phyloP scores from a whole-genome alignment of 2,329 filamentous ascomycete genomes.

The Hypoxylon sp. region DNA sequence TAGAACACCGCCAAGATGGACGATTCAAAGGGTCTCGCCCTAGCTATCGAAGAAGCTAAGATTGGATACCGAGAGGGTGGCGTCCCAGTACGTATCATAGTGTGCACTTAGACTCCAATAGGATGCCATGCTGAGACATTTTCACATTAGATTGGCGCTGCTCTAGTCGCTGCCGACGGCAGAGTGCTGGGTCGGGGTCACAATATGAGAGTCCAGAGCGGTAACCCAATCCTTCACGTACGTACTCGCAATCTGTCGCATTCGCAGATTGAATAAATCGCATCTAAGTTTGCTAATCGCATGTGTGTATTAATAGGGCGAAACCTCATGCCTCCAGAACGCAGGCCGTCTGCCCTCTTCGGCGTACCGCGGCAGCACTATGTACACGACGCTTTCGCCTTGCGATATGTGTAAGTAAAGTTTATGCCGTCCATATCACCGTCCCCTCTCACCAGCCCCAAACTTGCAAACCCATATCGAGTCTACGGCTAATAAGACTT shows the following conservation, averaged over 20 bases:
- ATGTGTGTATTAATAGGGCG: conserved; percentile 66
- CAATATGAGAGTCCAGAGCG: conserved; percentile 82
- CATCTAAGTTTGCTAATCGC: neutral
- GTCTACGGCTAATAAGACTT: neutral
- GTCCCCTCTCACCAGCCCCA: neutral
- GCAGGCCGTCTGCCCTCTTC: conserved; percentile 79
- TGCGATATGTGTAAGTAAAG: conserved; percentile 78
- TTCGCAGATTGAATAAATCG: neutral
- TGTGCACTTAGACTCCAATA: neutral
- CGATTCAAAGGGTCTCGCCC: conserved; percentile 59
- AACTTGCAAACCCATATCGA: neutral
- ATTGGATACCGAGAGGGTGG: conserved; percentile 63
- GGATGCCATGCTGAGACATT: neutral
- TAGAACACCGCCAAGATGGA: conserved; percentile 53
- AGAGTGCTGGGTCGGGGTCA: conserved; percentile 79
- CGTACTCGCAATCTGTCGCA: conserved; percentile 46
- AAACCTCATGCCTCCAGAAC: conserved; percentile 82
- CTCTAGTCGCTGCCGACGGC: conserved; percentile 77
- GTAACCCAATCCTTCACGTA: conserved; percentile 80
- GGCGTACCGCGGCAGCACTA: conserved; percentile 79
- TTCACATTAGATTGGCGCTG: conserved; percentile 64
- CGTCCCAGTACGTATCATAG: conserved; percentile 59
- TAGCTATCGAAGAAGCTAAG: conserved; percentile 64
- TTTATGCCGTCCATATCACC: neutral
- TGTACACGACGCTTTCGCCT: conserved; percentile 85